Conservation (phyloP, 345 rosid species). For the Salix purpurea region DNA sequence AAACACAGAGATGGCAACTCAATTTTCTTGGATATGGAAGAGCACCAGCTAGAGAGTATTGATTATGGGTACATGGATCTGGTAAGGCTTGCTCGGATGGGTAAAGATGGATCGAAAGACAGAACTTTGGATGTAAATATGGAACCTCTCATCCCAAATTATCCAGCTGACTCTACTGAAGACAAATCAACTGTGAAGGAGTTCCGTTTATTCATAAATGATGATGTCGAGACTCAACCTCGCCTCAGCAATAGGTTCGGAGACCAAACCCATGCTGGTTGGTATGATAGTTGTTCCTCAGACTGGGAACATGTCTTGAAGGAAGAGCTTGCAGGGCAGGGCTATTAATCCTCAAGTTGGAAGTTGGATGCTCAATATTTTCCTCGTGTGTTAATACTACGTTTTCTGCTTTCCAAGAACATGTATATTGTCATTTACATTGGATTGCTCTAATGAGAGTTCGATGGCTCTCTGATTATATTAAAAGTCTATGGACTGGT, state of each 20-base stretch:
- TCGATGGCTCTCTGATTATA: background rate
- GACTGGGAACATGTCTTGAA: constrained; percentile 77
- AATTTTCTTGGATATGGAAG: constrained; percentile 19
- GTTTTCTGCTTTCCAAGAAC: background rate
- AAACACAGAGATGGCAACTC: constrained; percentile 27
- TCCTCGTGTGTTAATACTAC: background rate
- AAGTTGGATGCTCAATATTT: background rate
- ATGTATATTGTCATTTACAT: background rate
- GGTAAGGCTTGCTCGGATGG: constrained; percentile 3
- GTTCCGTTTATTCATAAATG: constrained; percentile 16
- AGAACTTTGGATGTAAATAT: constrained; percentile 6
- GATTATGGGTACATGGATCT: constrained; percentile 18
- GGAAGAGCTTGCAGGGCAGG: constrained; percentile 43
- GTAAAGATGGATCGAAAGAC: constrained; percentile 6
- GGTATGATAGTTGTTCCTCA: constrained; percentile 44
- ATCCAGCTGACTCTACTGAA: background rate
- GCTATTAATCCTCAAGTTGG: constrained; percentile 15
- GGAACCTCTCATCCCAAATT: background rate
- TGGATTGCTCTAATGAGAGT: background rate
- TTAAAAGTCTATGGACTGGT: background rate
- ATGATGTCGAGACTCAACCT: constrained; percentile 14
- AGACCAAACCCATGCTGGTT: constrained; percentile 24
- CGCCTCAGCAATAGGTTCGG: background rate
- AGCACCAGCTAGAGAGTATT: constrained; percentile 11
- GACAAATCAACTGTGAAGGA: constrained; percentile 19